A percentile compares a stretch with the other conserved stretches of the same genome.
Evolutionary conservation across 2,329 filamentous ascomycete species (phyloP).

Genomic region (Lachnum nothofagi): DNA sequence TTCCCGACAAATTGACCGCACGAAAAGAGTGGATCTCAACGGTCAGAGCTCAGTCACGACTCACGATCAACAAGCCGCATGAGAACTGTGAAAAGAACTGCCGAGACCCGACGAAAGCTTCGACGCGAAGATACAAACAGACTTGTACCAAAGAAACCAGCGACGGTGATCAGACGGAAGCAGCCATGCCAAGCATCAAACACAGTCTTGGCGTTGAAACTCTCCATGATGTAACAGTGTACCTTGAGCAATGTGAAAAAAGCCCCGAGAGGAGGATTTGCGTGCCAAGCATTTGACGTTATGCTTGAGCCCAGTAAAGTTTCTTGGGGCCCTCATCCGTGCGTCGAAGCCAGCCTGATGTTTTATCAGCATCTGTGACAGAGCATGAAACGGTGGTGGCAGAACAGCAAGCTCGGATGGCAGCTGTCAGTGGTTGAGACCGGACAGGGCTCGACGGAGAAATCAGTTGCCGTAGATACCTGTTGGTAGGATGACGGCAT

Average conservation of each 20-base stretch:
- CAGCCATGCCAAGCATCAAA: neutral
- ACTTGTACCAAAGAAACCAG: no score
- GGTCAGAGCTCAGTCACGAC: no score
- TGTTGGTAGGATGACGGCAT: neutral
- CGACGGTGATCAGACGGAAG: no score
- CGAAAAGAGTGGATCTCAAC: no score
- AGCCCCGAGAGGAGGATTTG: neutral
- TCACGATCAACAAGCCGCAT: no score
- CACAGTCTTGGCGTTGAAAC: neutral
- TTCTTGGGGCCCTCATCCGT: neutral
- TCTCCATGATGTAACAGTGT: neutral
- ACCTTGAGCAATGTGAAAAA: neutral
- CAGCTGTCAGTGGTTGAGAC: constrained; percentile 6
- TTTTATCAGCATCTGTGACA: neutral
- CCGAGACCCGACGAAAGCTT: no score
- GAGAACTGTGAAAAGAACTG: no score
- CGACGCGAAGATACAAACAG: no score
- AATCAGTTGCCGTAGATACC: neutral
- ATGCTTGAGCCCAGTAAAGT: constrained; percentile 2
- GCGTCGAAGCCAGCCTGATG: neutral
- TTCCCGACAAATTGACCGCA: no score
- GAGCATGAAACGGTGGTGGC: constrained; percentile 8
- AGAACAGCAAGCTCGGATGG: constrained; percentile 10
- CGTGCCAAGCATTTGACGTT: neutral
- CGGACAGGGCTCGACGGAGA: neutral